Percentiles rank a stretch among this genome's conserved stretches.
phyloP scores from a whole-genome alignment of 1,139 yeast genomes.

The Debaryomycetaceae sp. region DNA sequence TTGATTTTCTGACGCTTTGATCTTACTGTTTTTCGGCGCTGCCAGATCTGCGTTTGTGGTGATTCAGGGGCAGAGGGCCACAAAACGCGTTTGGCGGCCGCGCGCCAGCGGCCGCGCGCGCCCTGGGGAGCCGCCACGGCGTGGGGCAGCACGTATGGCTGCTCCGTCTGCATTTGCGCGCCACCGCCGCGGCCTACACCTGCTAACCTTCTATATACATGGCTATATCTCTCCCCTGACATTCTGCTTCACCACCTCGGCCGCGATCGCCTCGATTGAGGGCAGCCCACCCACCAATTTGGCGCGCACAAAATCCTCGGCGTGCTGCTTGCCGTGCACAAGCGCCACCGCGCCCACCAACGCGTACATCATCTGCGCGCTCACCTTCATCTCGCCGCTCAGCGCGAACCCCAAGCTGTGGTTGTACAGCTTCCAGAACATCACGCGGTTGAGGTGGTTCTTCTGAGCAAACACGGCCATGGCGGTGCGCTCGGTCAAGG shows the following conservation, averaged over 20 bases:
- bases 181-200: too few relatives aligned
- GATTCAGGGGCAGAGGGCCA: too few relatives aligned
- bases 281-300: conserved; percentile 29
- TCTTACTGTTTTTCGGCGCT: too few relatives aligned
- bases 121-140: too few relatives aligned
- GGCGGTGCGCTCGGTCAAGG: conserved; percentile 45
- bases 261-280: conserved; percentile 17
- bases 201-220: background rate
- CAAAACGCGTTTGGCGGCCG: too few relatives aligned
- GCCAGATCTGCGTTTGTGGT: too few relatives aligned
- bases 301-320: conserved; percentile 53
- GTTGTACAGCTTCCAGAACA: conserved; percentile 72
- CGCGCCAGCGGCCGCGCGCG: too few relatives aligned
- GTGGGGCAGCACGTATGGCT: too few relatives aligned
- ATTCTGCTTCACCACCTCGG: conserved; percentile 5
- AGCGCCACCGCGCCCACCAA: conserved; percentile 76
- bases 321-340: conserved; percentile 58
- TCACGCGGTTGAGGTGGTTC: conserved; percentile 44
- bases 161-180: too few relatives aligned
- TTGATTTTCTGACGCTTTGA: too few relatives aligned
- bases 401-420: conserved; percentile 47
- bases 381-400: conserved; percentile 54
- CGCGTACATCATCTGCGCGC: conserved; percentile 69
- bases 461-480: conserved; percentile 51
- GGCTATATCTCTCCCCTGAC: conserved; percentile 6